Conservation (phyloP, 345 rosid species). For the Salix suchowensis region DNA sequence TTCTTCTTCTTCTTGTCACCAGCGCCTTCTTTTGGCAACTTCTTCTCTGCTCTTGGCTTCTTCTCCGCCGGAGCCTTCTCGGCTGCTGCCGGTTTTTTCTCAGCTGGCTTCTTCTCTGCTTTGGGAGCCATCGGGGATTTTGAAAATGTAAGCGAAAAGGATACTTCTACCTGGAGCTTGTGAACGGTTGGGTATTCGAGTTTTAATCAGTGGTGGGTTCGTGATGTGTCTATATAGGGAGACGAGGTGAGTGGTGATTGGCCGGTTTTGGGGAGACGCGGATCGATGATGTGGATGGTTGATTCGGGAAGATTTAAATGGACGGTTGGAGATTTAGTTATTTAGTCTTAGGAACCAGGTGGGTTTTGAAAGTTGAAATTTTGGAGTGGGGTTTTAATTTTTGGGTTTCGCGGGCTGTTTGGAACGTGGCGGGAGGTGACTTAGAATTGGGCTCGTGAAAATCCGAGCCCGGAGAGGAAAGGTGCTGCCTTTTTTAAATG, state of each 20-base stretch:
- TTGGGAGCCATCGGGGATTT: conserved; percentile 19
- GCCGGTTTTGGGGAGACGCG: neutral
- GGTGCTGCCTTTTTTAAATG: too few relatives aligned
- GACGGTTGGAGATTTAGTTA: neutral
- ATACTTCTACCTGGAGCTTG: fast-evolving
- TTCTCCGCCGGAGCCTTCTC: conserved; percentile 25
- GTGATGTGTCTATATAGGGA: conserved; percentile 5
- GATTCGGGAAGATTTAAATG: neutral
- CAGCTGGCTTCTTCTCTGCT: conserved; percentile 29
- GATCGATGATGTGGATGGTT: conserved; percentile 10
- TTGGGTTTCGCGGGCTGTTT: too few relatives aligned
- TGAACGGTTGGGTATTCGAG: neutral
- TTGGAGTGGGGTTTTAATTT: too few relatives aligned
- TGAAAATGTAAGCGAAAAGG: neutral
- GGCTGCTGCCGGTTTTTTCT: conserved; percentile 14
- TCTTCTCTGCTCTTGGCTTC: conserved; percentile 28
- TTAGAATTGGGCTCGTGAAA: too few relatives aligned
- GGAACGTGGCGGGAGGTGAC: too few relatives aligned
- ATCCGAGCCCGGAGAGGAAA: too few relatives aligned
- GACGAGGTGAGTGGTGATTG: neutral
- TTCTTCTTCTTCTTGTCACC: conserved; percentile 25
- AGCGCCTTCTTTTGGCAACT: conserved; percentile 18
- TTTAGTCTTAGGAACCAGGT: neutral
- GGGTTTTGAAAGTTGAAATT: too few relatives aligned
- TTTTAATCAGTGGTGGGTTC: neutral